Evolutionary conservation across 2,329 filamentous ascomycete genomes (phyloP).

Genomic region (Cyphellophora attinorum): DNA sequence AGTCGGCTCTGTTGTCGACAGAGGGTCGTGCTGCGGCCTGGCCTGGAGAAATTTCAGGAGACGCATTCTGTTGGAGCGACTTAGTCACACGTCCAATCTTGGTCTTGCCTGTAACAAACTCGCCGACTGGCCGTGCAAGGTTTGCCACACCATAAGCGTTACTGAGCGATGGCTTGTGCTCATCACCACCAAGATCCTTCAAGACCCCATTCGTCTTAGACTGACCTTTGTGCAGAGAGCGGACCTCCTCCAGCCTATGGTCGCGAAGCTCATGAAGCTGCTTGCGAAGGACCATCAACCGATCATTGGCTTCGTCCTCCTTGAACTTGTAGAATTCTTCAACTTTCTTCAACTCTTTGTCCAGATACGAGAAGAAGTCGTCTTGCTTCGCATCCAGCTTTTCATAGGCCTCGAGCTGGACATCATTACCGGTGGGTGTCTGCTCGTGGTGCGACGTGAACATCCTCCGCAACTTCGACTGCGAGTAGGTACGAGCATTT

Average conservation of each 20-base stretch:
- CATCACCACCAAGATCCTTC: conserved; percentile 18
- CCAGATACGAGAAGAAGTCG: conserved; percentile 83
- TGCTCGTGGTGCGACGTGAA: conserved; percentile 22
- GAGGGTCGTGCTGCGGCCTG: neutral
- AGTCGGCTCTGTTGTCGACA: conserved; percentile 1
- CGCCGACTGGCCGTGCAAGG: neutral
- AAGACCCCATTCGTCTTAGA: conserved; percentile 13
- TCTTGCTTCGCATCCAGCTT: conserved; percentile 63
- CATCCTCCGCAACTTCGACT: conserved; percentile 30
- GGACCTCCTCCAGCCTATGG: conserved; percentile 62
- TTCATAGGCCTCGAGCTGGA: conserved; percentile 47
- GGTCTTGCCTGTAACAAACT: neutral
- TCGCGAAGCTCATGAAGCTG: conserved; percentile 93
- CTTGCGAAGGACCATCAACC: conserved; percentile 61
- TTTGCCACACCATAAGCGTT: neutral
- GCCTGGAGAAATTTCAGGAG: neutral
- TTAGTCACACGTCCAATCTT: conserved; percentile 2
- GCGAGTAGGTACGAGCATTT: conserved; percentile 22
- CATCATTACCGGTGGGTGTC: conserved; percentile 33
- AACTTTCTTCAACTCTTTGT: conserved; percentile 79
- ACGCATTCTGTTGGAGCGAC: conserved; percentile 11
- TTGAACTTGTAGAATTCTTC: conserved; percentile 82
- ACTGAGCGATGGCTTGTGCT: conserved; percentile 7
- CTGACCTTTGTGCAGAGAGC: conserved; percentile 30
- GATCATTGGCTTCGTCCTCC: conserved; percentile 70